phyloP scores from a whole-genome alignment of 2,329 filamentous ascomycete species.

The Bipolaris gigantea region DNA sequence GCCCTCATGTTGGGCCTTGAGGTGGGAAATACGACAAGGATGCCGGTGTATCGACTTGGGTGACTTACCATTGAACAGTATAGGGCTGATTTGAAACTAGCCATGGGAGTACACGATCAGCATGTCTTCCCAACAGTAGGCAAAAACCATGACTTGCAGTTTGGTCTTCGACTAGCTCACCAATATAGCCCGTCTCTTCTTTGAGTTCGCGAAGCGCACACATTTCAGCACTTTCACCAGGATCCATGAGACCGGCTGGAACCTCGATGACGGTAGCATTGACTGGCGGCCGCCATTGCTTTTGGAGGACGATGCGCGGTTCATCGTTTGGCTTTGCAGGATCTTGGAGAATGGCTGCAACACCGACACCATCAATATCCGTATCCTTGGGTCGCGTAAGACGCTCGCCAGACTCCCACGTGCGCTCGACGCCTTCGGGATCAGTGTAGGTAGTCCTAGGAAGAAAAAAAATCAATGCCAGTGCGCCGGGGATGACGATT shows the following conservation, averaged over 20 bases:
- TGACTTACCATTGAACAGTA: constrained; percentile 49
- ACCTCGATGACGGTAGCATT: constrained; percentile 64
- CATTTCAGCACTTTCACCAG: constrained; percentile 59
- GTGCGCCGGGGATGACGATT: background rate
- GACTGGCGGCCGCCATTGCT: constrained; percentile 64
- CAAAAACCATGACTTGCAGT: background rate
- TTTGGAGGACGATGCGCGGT: constrained; percentile 45
- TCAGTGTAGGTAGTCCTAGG: constrained; percentile 61
- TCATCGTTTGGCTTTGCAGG: constrained; percentile 32
- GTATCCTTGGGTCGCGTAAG: constrained; percentile 63
- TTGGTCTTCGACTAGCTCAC: constrained; percentile 41
- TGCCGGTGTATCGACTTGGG: background rate
- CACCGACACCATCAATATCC: constrained; percentile 72
- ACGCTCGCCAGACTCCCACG: constrained; percentile 75
- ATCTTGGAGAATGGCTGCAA: constrained; percentile 65
- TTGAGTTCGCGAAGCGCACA: constrained; percentile 63
- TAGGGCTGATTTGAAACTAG: constrained; percentile 42
- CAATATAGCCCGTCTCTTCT: constrained; percentile 68
- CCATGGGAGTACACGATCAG: background rate
- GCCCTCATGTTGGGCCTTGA: background rate
- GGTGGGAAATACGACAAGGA: too few relatives aligned
- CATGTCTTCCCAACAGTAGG: background rate
- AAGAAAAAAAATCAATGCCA: constrained; percentile 2
- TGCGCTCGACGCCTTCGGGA: constrained; percentile 59
- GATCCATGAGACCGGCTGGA: constrained; percentile 64